A percentile compares a stretch with the other conserved stretches of the same genome.
phyloP scores from a whole-genome alignment of 192 early-diverging fungal genomes.

The Endogone sp. region DNA sequence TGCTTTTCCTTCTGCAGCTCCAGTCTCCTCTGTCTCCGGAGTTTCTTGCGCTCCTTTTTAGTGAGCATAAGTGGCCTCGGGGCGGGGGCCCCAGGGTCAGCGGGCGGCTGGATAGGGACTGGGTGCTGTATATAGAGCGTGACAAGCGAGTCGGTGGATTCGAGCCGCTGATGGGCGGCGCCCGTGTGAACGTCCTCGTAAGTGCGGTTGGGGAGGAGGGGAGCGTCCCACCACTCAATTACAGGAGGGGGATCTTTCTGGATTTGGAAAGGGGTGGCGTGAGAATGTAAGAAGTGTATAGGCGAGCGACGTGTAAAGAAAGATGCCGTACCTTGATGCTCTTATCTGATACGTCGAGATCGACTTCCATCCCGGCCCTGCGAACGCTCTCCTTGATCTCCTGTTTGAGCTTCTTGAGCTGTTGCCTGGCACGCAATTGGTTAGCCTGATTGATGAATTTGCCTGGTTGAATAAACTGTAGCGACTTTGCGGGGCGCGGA shows the following conservation, averaged over 20 bases:
- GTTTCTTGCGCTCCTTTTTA: slow-evolving; percentile 87
- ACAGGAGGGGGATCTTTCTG: slow-evolving; percentile 67
- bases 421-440: slow-evolving; percentile 69
- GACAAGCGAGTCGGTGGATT: slow-evolving; percentile 48
- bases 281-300: no score
- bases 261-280: no score
- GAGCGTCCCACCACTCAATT: slow-evolving; percentile 98
- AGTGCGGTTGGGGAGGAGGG: slow-evolving; percentile 62
- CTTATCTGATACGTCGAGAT: slow-evolving; percentile 68
- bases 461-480: slow-evolving; percentile 82
- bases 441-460: slow-evolving; percentile 81
- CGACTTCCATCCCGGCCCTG: slow-evolving; percentile 69
- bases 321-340: slow-evolving; percentile 64
- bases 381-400: slow-evolving; percentile 70
- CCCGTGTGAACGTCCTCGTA: slow-evolving; percentile 61
- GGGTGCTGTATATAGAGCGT: slow-evolving; percentile 84
- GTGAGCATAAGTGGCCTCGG: slow-evolving; percentile 73
- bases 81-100: slow-evolving; percentile 54
- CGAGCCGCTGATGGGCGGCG: slow-evolving; percentile 25
- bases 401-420: slow-evolving; percentile 69
- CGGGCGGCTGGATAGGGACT: slow-evolving; percentile 74
- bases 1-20: slow-evolving; percentile 91
- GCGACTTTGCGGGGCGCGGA: slow-evolving; percentile 41
- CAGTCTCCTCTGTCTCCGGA: slow-evolving; percentile 80
- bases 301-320: no score